Percentiles rank a stretch among this genome's conserved stretches.
Conservation (phyloP, 2,329 filamentous ascomycete species). For the Myriosclerotinia scirpicola region DNA sequence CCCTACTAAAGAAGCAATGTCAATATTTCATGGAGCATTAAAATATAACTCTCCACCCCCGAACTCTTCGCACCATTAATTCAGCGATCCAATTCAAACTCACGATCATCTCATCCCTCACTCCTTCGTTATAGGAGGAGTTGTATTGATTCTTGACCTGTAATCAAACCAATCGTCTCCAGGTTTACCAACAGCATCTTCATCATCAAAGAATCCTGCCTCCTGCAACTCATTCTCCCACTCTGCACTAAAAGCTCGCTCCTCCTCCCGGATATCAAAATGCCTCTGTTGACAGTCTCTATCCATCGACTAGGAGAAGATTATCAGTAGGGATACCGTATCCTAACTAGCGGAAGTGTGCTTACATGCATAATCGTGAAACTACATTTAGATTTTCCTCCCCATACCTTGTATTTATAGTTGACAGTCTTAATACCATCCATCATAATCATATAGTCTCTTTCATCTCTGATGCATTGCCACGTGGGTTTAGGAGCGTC, state of each 20-base stretch:
- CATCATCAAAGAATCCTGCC: constrained; percentile 13
- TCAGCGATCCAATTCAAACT: background rate
- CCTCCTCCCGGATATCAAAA: background rate
- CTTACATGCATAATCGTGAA: constrained; percentile 22
- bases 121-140: background rate
- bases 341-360: background rate
- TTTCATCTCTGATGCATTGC: background rate
- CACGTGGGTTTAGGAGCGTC: background rate
- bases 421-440: constrained; percentile 6
- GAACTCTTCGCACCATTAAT: too few relatives aligned
- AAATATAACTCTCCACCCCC: too few relatives aligned
- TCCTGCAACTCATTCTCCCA: constrained; percentile 15
- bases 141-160: background rate
- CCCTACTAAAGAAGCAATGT: too few relatives aligned
- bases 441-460: constrained; percentile 23
- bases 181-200: background rate
- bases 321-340: background rate
- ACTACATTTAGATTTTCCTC: background rate
- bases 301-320: constrained; percentile 15
- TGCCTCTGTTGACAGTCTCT: constrained; percentile 8
- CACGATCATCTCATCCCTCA: too few relatives aligned
- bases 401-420: constrained; percentile 1
- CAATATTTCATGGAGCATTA: too few relatives aligned
- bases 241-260: background rate
- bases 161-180: constrained; percentile 21